Conservation (phyloP, 306 rosid species). For the Delonix regia region DNA sequence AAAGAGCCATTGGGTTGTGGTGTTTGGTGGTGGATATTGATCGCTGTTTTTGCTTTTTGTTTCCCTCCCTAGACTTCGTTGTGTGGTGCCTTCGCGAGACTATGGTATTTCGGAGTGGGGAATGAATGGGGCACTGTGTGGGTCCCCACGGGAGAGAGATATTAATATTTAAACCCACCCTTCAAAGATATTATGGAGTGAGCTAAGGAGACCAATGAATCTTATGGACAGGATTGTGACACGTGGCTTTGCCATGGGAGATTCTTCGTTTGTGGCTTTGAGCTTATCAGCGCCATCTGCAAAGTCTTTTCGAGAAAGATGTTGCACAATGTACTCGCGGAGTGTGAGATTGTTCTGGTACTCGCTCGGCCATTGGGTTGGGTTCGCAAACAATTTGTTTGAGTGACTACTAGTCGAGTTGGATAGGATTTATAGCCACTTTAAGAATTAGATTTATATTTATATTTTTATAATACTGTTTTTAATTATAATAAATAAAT, state of each 20-base stretch:
- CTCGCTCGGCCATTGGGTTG: constrained; percentile 29
- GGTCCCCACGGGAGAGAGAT: constrained; percentile 29
- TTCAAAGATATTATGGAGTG: constrained; percentile 55
- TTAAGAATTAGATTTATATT: too few relatives aligned
- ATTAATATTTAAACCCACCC: constrained; percentile 37
- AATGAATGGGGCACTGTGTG: constrained; percentile 10
- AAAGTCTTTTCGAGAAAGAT: neutral
- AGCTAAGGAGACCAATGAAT: constrained; percentile 20
- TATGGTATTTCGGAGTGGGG: constrained; percentile 41
- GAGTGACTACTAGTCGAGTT: too few relatives aligned
- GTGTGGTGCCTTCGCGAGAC: constrained; percentile 2
- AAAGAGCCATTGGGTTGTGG: constrained; percentile 43
- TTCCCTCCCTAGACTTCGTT: neutral
- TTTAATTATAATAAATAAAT: too few relatives aligned
- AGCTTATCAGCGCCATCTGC: constrained; percentile 36
- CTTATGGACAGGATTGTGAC: constrained; percentile 33
- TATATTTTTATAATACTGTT: too few relatives aligned
- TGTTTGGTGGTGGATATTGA: constrained; percentile 56
- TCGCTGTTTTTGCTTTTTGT: neutral
- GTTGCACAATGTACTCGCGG: neutral
- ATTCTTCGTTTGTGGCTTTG: constrained; percentile 45
- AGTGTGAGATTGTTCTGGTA: rapidly evolving
- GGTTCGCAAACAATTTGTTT: too few relatives aligned
- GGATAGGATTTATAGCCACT: too few relatives aligned
- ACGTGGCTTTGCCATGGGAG: constrained; percentile 39